Conservation (phyloP, 108 stramenopile genomes). For the Skeletonema potamos region DNA sequence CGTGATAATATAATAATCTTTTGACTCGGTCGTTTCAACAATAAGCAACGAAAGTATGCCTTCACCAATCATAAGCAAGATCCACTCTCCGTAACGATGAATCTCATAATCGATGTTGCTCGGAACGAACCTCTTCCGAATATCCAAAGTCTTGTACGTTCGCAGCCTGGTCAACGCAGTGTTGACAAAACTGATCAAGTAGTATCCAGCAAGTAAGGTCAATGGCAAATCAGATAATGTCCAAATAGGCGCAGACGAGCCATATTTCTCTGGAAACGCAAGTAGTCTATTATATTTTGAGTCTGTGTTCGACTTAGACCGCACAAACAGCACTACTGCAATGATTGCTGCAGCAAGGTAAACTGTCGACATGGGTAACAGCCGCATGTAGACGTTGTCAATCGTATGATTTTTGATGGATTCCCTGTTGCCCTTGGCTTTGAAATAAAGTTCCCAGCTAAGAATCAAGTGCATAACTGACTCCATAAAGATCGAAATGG, state of each 20-base stretch:
- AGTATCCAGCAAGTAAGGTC: constrained; percentile 4
- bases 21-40: constrained; percentile 21
- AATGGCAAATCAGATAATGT: constrained; percentile 22
- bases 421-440: constrained; percentile 13
- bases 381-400: background rate
- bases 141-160: constrained; percentile 5
- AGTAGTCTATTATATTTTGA: background rate
- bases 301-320: background rate
- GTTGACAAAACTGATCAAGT: background rate
- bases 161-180: background rate
- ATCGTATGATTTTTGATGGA: constrained; percentile 20
- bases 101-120: constrained; percentile 47
- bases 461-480: constrained; percentile 5
- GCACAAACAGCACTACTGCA: background rate
- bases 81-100: constrained; percentile 80
- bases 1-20: constrained; percentile 8
- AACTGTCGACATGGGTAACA: constrained; percentile 1
- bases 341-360: constrained; percentile 8
- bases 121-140: constrained; percentile 2
- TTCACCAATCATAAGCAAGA: constrained; percentile 77
- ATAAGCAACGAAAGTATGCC: constrained; percentile 59
- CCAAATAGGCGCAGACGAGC: constrained; percentile 2
- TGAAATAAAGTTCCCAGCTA: constrained; percentile 15
- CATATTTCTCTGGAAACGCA: background rate
- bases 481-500: constrained; percentile 14